Evolutionary conservation across 306 rosid species (phyloP).

Genomic region (Leucaena leucocephala): DNA sequence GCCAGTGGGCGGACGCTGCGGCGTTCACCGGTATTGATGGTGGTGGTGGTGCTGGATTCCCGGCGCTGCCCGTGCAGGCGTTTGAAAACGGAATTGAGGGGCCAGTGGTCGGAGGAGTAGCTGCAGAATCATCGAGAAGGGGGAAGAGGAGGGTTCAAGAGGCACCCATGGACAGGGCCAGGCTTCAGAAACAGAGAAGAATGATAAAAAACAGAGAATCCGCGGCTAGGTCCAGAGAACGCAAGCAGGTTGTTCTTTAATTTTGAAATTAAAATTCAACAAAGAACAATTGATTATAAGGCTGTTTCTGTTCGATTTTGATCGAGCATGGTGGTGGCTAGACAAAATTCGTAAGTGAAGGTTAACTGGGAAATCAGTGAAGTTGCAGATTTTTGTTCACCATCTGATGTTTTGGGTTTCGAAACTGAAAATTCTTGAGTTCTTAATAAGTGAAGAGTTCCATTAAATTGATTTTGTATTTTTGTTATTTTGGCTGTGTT

Average conservation of each 20-base stretch:
- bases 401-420: constrained; percentile 10
- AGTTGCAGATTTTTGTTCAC: not conserved
- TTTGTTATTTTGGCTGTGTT: not conserved
- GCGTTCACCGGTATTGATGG: not conserved
- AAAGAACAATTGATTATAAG: not conserved
- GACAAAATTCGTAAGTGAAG: not conserved
- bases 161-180: not conserved
- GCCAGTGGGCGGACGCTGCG: not conserved
- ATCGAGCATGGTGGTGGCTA: not conserved
- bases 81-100: not conserved
- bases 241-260: constrained; percentile 65
- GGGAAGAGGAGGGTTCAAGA: not conserved
- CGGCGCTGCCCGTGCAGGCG: not conserved
- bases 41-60: constrained; percentile 33
- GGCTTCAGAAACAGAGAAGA: not conserved
- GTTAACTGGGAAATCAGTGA: not conserved
- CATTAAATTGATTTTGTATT: not conserved
- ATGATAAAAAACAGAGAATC: constrained; percentile 3
- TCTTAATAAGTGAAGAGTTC: not conserved
- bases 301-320: not conserved
- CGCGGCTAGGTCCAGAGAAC: constrained; percentile 72
- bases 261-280: not conserved
- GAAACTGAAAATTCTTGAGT: not conserved
- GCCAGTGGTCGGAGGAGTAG: not conserved
- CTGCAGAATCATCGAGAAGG: not conserved